Evolutionary conservation across 768 basidiomycete species (phyloP).

Genomic region (Boletus rubescentipes): DNA sequence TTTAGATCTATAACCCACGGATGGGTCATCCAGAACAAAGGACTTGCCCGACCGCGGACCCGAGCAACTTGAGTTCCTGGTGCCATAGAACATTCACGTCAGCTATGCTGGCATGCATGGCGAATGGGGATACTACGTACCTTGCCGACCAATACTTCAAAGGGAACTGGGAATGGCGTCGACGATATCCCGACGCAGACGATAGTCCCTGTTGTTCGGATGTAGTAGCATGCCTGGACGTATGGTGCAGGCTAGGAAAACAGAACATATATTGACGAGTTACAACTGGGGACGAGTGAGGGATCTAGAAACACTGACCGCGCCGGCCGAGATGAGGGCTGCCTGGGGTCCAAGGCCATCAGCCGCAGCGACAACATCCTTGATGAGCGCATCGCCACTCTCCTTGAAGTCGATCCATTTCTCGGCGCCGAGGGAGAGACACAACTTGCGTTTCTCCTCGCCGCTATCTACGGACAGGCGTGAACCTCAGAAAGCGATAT

Average conservation of each 20-base stretch:
- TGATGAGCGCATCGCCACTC: constrained; percentile 36
- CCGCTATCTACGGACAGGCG: constrained; percentile 37
- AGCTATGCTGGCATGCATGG: background rate
- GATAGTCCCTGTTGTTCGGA: constrained; percentile 42
- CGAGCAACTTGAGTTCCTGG: constrained; percentile 26
- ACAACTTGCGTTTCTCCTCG: constrained; percentile 39
- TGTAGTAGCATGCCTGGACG: constrained; percentile 43
- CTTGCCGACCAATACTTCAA: constrained; percentile 33
- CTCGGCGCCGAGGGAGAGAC: constrained; percentile 40
- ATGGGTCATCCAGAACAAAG: background rate
- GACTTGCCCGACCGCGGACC: constrained; percentile 21
- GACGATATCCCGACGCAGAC: constrained; percentile 42
- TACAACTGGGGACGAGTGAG: background rate
- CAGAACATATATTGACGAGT: background rate
- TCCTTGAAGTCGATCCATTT: constrained; percentile 48
- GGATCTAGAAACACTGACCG: constrained; percentile 6
- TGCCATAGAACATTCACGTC: background rate
- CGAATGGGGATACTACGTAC: background rate
- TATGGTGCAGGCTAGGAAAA: constrained; percentile 36
- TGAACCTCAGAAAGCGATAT: background rate
- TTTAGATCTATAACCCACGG: background rate
- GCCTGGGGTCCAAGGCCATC: constrained; percentile 48
- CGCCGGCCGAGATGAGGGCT: constrained; percentile 23
- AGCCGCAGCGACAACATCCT: constrained; percentile 36
- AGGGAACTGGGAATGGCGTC: constrained; percentile 24